Conservation (phyloP, 2,329 filamentous ascomycete genomes). For the Corinectria fuckeliana region DNA sequence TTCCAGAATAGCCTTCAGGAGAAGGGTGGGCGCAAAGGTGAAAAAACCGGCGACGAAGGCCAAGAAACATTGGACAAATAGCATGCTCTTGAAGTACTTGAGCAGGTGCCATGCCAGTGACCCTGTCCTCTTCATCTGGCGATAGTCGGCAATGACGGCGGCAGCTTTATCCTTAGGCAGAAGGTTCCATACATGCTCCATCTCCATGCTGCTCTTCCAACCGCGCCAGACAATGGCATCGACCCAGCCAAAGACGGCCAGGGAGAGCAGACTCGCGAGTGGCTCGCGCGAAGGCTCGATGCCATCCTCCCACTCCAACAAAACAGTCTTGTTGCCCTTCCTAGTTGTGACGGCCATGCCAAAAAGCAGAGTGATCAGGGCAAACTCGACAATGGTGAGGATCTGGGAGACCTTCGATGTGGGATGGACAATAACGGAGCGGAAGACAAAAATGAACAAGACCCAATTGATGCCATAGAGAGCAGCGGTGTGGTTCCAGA, state of each 20-base stretch:
- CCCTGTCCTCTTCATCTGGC: slow-evolving; percentile 82
- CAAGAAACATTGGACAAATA: slow-evolving; percentile 81
- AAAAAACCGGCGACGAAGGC: slow-evolving; percentile 81
- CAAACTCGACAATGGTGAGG: slow-evolving; percentile 76
- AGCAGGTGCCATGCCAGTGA: slow-evolving; percentile 81
- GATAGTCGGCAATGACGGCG: slow-evolving; percentile 79
- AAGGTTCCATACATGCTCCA: slow-evolving; percentile 91
- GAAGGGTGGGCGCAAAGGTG: slow-evolving; percentile 88
- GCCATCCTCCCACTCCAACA: slow-evolving; percentile 87
- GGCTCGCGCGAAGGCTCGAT: slow-evolving; percentile 88
- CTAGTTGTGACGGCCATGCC: slow-evolving; percentile 80
- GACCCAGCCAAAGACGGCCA: slow-evolving; percentile 89
- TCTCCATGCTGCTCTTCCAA: slow-evolving; percentile 82
- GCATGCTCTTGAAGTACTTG: slow-evolving; percentile 79
- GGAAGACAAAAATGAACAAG: slow-evolving; percentile 77
- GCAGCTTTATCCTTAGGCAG: slow-evolving; percentile 87
- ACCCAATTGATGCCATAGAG: slow-evolving; percentile 88
- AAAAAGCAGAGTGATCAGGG: slow-evolving; percentile 75
- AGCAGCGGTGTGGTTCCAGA: slow-evolving; percentile 92
- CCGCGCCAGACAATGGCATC: slow-evolving; percentile 89
- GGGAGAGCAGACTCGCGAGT: slow-evolving; percentile 84
- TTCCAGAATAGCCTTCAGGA: slow-evolving; percentile 89
- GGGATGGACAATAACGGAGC: slow-evolving; percentile 83
- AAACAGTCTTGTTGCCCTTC: slow-evolving; percentile 88
- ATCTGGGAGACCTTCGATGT: slow-evolving; percentile 66